Evolutionary conservation across 2,329 filamentous ascomycete genomes (phyloP).

Genomic region (Colletotrichum lini): DNA sequence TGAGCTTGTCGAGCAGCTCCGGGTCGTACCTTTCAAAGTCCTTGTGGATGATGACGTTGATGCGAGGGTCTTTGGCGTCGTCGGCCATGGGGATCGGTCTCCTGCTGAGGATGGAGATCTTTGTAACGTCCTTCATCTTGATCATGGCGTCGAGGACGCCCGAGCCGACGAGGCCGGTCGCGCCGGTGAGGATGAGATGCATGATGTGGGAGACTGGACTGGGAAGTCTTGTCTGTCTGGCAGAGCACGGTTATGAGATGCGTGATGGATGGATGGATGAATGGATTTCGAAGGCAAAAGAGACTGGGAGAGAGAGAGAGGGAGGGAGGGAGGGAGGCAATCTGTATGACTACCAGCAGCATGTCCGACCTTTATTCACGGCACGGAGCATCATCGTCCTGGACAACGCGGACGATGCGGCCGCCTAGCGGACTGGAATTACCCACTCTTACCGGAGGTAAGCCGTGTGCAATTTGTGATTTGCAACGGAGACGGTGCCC

Average conservation of each 20-base stretch:
- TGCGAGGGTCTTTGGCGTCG: slow-evolving; percentile 68
- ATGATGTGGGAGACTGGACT: slow-evolving; percentile 52
- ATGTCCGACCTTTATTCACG: neutral
- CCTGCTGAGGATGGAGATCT: slow-evolving; percentile 78
- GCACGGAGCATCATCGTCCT: neutral
- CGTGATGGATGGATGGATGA: neutral
- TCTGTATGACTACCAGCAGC: neutral
- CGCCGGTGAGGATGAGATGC: slow-evolving; percentile 79
- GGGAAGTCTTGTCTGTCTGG: neutral
- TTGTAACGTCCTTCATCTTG: slow-evolving; percentile 67
- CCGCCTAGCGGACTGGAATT: neutral
- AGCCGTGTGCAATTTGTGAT: neutral
- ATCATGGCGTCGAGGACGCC: slow-evolving; percentile 74
- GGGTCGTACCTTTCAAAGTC: slow-evolving; percentile 75
- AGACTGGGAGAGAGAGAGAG: neutral
- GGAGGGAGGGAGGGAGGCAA: neutral
- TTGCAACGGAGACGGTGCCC: neutral
- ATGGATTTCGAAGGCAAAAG: neutral
- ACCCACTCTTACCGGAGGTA: slow-evolving; percentile 5
- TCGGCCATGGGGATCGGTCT: slow-evolving; percentile 75
- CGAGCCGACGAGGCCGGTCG: slow-evolving; percentile 76
- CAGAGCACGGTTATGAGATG: neutral
- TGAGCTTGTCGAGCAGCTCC: slow-evolving; percentile 70
- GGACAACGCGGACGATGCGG: neutral
- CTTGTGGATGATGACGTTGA: slow-evolving; percentile 76